Conservation (phyloP, 164 flowering plant species). For the Piper betle region DNA sequence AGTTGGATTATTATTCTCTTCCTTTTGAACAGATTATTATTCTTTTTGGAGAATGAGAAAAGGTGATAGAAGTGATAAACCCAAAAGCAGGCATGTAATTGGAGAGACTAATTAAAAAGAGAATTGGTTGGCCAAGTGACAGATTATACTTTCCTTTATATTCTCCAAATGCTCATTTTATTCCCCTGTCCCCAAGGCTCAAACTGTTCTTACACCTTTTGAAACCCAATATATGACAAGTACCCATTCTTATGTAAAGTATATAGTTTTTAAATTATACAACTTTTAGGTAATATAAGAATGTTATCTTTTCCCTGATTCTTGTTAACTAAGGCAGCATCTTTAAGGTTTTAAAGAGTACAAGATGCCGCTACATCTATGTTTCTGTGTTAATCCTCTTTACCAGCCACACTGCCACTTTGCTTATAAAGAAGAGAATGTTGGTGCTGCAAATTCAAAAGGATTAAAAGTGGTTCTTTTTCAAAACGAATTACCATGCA, state of each 20-base stretch:
- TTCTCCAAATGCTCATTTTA: constrained; percentile 12
- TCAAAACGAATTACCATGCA: constrained; percentile 30
- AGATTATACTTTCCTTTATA: constrained; percentile 8
- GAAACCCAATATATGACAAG: constrained; percentile 35
- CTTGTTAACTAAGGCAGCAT: constrained; percentile 31
- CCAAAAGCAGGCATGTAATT: constrained; percentile 15
- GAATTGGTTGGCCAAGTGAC: constrained; percentile 5
- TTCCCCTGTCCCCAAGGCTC: constrained; percentile 2
- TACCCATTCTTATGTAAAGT: constrained; percentile 36
- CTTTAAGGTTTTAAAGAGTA: constrained; percentile 35
- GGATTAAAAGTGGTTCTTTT: constrained; percentile 30
- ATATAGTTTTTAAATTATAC: constrained; percentile 26
- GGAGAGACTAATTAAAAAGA: constrained; percentile 2
- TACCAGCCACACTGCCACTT: constrained; percentile 22
- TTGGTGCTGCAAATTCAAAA: constrained; percentile 38
- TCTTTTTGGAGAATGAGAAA: constrained; percentile 13
- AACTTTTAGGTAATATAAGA: constrained; percentile 18
- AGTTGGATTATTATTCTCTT: too few species aligned
- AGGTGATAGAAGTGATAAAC: constrained; percentile 14
- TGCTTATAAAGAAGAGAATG: constrained; percentile 43
- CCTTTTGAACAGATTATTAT: constrained; percentile 17
- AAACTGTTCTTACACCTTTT: constrained; percentile 12
- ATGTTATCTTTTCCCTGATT: constrained; percentile 32
- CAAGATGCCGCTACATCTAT: constrained; percentile 31
- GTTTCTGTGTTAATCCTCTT: constrained; percentile 12